Base-by-base conservation (phyloP, 768 basidiomycete genomes). In the Leccinellum albellum region DNA sequence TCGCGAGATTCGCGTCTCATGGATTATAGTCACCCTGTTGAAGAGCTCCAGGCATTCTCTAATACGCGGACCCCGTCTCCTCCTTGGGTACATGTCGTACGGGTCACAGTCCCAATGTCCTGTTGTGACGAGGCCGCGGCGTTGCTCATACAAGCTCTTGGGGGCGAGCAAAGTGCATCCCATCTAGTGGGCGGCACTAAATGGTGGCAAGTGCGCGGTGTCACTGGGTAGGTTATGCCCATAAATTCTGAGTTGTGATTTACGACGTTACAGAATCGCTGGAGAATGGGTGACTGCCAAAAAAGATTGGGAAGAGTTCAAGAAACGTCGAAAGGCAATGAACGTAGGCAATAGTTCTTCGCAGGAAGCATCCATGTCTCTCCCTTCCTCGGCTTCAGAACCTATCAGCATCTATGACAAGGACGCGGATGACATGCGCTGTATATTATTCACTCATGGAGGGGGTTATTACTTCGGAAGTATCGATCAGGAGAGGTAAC, bases 151-250 rank as follows among this genome's bases (percentile, higher is more conserved):
- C 76, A 83, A 58, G 91, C 85, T 4, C 77, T 97, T 8, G 94
- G 94, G 2, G 94, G 95, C n/a, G 87, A 89, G 64, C 82, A 88
- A 40, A 78, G 82, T 14, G 83, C 80, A 49, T 81, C 83, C 60
- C 79, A 79, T 40, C 68, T 92, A 29, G 86, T 94, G 4, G 96
- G 96, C 12, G 96, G 96, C 1, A 83, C 85, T 6, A 94, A 95
- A 69, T 98, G 96, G 94, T 98, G 96, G 96, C 95, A 97, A 73
- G 93, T 95, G 32, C 86, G 95, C 42, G 87, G 89, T 20, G 68
- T 93, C 47, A 74, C 82, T 52, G 94, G 94, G 94, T 84, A 75
- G 68, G 74, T 75, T 37, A 55, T 54, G 7, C 57, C 60, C 45
- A 24, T 33, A 14, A 29, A 56, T 56, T 55, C 32, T 56, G 50